Evolutionary conservation across 441 rosid genomes (phyloP), one percentile per base, ranked within the genome.

Genomic region (Aleurites moluccanus): DNA sequence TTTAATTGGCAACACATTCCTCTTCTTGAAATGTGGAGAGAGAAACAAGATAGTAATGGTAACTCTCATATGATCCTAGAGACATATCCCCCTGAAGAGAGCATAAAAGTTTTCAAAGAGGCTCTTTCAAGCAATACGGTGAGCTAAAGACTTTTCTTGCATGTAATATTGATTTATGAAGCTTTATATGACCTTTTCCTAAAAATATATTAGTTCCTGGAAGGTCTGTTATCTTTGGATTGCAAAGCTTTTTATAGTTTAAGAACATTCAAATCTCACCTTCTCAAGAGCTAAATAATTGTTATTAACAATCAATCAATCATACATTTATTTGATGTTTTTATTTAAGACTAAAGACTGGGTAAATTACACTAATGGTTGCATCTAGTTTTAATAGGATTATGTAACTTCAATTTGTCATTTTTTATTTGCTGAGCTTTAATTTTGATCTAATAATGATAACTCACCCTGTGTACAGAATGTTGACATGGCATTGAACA

Each of bases 11-110:
- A 88, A 75, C 87, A 86, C 67, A 69, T 73, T 78, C 97, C 98
- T 16, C 84, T 85, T 73, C 74, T 95, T 64, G 98, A 92, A 83
- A 81, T 92, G 38, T 95, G 98, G 99, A 88, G 88, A 83, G 88
- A 86, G 79, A 91, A 74, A 82, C 75, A 79, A 72, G 86, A 86
- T 77, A 75, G 64, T 64, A 86, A 83, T 69, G 92, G 88, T 60
- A 71, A 83, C 44, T 79, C 93, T 64, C 83, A 56, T 65, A 78
- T 85, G 82, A 68, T 85, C 67, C 86, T 95, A 10, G 98, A 95
- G 77, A 88, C 93, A 61, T 92, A 89, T 77, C 70, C 81, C 75
- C 88, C 88, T 35, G 64, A 77, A 47, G 93, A 90, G 76, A 86
- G 89, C 77, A 75, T 86, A 61, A 78, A 89, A 72, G 85, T 95